Conservation (phyloP, 805 yeast genomes). For the Ogataea salicorniae region DNA sequence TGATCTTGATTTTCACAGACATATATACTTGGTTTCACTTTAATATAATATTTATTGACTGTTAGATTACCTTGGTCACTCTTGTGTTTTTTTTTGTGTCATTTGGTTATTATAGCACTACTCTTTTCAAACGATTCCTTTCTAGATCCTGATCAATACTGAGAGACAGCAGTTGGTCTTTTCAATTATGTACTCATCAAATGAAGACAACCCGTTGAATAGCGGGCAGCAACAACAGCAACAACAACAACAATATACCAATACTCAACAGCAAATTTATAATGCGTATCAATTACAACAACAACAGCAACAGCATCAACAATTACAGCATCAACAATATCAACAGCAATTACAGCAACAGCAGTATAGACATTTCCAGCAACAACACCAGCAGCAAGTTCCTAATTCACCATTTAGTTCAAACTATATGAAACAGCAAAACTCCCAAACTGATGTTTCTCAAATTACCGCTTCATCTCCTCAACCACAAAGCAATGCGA, state of each 20-base stretch:
- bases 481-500: constrained; percentile 2
- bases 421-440: constrained; percentile 19
- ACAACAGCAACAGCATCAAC: constrained; percentile 24
- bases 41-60: too few relatives aligned
- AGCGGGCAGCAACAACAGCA: neutral
- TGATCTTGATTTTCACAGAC: too few relatives aligned
- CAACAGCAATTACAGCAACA: constrained; percentile 28
- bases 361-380: constrained; percentile 30
- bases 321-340: constrained; percentile 3
- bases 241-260: neutral
- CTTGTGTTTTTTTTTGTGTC: too few relatives aligned
- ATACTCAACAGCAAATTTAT: neutral
- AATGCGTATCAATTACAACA: constrained; percentile 19
- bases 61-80: too few relatives aligned
- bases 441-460: constrained; percentile 18
- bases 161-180: neutral
- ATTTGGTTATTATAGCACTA: too few relatives aligned
- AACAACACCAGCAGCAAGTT: constrained; percentile 23
- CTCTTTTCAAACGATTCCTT: too few relatives aligned
- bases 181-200: neutral
- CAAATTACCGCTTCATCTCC: constrained; percentile 5
- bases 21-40: too few relatives aligned
- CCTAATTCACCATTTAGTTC: constrained; percentile 11
- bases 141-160: too few relatives aligned
- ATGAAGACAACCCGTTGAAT: neutral